Percentiles rank a stretch among this genome's conserved stretches.
phyloP scores from a whole-genome alignment of 2,329 filamentous ascomycete species.

The Thermothelomyces thermophilus region DNA sequence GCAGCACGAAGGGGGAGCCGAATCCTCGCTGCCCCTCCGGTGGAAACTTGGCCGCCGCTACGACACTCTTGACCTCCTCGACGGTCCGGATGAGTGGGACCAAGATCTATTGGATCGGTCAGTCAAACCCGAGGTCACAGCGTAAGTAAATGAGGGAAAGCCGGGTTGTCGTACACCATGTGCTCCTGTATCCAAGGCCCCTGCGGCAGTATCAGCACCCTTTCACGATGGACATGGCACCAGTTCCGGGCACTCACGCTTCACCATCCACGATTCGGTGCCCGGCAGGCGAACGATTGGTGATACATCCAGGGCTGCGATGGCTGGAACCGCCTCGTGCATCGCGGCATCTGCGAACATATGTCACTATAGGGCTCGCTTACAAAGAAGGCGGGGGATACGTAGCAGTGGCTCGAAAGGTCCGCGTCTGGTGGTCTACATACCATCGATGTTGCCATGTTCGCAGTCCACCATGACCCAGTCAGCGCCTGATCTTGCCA shows the following conservation, averaged over 20 bases:
- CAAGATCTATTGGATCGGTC: constrained; percentile 33
- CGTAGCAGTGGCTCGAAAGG: neutral
- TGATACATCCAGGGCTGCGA: constrained; percentile 48
- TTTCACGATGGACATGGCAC: neutral
- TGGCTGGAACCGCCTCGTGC: constrained; percentile 52
- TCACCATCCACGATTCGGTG: constrained; percentile 50
- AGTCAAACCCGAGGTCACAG: neutral
- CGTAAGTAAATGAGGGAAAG: neutral
- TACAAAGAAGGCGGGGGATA: neutral
- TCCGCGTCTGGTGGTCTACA: constrained; percentile 5
- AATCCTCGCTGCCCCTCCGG: constrained; percentile 48
- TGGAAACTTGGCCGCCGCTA: constrained; percentile 49
- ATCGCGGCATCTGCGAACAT: constrained; percentile 43
- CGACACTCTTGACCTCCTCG: constrained; percentile 45
- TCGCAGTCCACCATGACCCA: constrained; percentile 59
- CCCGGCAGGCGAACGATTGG: constrained; percentile 54
- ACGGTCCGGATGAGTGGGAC: constrained; percentile 50
- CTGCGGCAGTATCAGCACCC: constrained; percentile 29
- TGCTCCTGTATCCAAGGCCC: constrained; percentile 52
- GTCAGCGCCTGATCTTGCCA: constrained; percentile 58
- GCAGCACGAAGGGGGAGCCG: constrained; percentile 49
- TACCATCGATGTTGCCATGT: constrained; percentile 50
- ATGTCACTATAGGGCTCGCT: constrained; percentile 5
- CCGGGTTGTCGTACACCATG: constrained; percentile 41
- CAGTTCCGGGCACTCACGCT: constrained; percentile 36